Base-by-base conservation (phyloP, 306 rosid genomes). In the Prunus armeniaca region DNA sequence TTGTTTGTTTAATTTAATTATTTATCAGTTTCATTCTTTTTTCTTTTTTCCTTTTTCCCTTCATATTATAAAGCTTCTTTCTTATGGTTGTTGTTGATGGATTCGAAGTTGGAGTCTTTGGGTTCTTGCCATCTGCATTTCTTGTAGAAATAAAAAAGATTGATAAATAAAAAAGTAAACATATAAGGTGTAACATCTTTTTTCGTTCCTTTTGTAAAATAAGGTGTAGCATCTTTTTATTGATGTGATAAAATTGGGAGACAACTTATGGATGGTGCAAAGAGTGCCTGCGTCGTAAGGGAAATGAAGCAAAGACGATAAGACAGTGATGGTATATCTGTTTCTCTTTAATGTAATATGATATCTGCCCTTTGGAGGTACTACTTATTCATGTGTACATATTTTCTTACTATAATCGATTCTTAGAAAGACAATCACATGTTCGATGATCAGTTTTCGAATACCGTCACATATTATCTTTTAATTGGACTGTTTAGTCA, bases 171-270 rank as follows among this genome's bases (percentile, higher is more conserved):
- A 13, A 49, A 7, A 38, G 43, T 49, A 13, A 49, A 11, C 52
- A 13, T 56, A 51, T 4, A 55, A 71, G 76, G 43, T 50, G 69
- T 46, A 71, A 52, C 65, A 69, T 76, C 65, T 77, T 69, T 45
- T 38, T 52, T 34, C 22, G 9, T 41, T 13, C n/a, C 38, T 66
- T 58, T 58, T 30, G 27, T 28, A 27, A 27, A 65, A 72, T 49
- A 75, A 83, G 88, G 87, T 87, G 86, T 25, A 45, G 79, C 69
- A 30, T 85, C 70, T 75, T 78, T 71, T 72, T 82, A 78, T 80
- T 80, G 81, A 64, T 76, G 58, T 49, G 65, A 80, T 77, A 45
- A 49, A 24, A 78, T 64, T 61, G 58, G 67, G 60, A 65, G 80
- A 65, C 70, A 71, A 57, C 65, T 80, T 38, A 25, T 9, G 65